Evolutionary conservation across 1,284 basidiomycete species (phyloP), one percentile per base, ranked within the genome.

Genomic region (Ceraceosorus guamensis): DNA sequence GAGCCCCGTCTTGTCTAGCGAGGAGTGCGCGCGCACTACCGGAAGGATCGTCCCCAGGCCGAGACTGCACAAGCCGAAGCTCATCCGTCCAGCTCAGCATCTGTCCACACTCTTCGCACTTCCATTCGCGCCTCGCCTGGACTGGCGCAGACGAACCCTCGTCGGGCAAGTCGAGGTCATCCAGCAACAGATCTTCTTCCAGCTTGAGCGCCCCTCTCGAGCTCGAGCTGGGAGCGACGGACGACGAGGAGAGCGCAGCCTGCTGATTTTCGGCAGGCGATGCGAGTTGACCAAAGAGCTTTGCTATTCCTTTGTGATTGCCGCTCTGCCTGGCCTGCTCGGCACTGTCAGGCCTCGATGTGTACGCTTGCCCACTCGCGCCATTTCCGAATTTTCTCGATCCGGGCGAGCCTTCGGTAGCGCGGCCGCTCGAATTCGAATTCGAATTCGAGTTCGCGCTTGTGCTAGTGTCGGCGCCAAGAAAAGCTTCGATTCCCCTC

Each of bases 401-500:
- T 47, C 46, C 46, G 8, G 10, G 14, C 46, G 32, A 4, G n/a
- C 31, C 3, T 33, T 4, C 4, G 14, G 14, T 14, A 37, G 5
- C n/a, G 4, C 47, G 30, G 4, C 53, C 47, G 33, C 33, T 50
- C 30, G 5, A 10, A 6, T 52, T 32, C 51, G 46, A 39, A 53
- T 65, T 32, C 46, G 51, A 32, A 47, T 46, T 6, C 34, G 75
- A 53, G 54, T 80, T 66, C 61, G 70, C 62, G 35, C 57, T 32
- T 50, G 10, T 30, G 14, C 45, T 32, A 53, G 18, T 30, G 45
- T 50, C 5, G 67, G 66, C 68, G 24, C 60, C 67, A 60, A 97
- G 84, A 78, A 96, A 98, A 0, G 84, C 84, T 71, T 91, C 87
- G 51, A 97, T 93, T 24, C 83, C 87, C 61, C 82, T 82, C 75